Conservation (phyloP, 805 yeast genomes). For the Wickerhamiella nectarea region DNA sequence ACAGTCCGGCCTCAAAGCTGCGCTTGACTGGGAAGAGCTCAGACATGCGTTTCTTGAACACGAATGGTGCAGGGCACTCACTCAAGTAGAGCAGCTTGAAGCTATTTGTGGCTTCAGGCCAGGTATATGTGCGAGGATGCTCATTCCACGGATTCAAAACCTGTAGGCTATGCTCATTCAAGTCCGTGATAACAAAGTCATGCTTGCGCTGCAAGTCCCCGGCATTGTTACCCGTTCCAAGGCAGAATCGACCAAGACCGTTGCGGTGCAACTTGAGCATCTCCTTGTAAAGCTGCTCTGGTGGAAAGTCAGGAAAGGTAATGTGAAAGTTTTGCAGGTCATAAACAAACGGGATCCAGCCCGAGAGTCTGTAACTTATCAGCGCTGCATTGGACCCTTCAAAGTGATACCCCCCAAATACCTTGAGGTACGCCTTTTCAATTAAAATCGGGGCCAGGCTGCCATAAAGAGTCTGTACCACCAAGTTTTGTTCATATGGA, state of each 20-base stretch:
- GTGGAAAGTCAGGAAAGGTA: constrained; percentile 14
- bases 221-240: constrained; percentile 48
- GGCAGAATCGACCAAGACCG: constrained; percentile 38
- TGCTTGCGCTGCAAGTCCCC: constrained; percentile 41
- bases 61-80: not conserved
- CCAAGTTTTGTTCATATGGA: constrained; percentile 25
- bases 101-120: not conserved
- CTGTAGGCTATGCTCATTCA: constrained; percentile 19
- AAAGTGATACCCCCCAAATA: constrained; percentile 48
- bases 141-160: constrained; percentile 11
- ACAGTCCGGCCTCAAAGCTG: not conserved
- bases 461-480: not conserved
- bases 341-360: constrained; percentile 59
- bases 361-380: constrained; percentile 51
- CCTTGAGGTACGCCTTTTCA: constrained; percentile 61
- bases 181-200: constrained; percentile 51
- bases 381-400: constrained; percentile 64
- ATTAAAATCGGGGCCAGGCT: constrained; percentile 53
- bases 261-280: constrained; percentile 24
- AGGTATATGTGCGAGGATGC: not conserved
- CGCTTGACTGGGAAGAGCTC: not conserved
- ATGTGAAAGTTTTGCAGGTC: constrained; percentile 25
- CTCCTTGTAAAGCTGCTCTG: constrained; percentile 26
- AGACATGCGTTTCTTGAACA: not conserved
- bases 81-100: constrained; percentile 10